These are phyloP conservation scores for Myxozyma sirexii DNA, from an alignment of 805 yeast species.

Conservation along the genomic window DNA sequence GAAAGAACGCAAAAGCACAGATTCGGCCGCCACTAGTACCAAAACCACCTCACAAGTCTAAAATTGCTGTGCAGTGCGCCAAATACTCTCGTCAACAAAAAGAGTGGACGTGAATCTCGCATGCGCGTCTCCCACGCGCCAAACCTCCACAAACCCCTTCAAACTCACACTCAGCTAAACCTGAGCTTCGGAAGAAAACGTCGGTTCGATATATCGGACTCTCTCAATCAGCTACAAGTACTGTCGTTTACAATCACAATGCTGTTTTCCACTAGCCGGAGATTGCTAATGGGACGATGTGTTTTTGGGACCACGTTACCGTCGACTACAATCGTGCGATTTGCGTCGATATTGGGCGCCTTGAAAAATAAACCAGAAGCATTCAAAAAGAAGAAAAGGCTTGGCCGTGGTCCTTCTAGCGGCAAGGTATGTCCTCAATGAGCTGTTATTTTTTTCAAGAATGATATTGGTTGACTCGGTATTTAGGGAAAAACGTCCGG, in stretches of 20 bases:
- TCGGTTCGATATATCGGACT: too few relatives aligned
- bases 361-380: constrained; percentile 29
- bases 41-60: too few relatives aligned
- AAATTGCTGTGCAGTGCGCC: too few relatives aligned
- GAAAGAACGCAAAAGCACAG: too few relatives aligned
- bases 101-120: background rate
- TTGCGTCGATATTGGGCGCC: constrained; percentile 15
- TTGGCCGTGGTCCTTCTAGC: constrained; percentile 85
- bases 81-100: too few relatives aligned
- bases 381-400: constrained; percentile 58
- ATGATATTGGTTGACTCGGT: background rate
- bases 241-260: background rate
- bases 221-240: background rate
- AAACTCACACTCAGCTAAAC: background rate
- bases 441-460: background rate
- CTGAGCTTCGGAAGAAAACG: background rate
- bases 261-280: background rate
- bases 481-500: constrained; percentile 90
- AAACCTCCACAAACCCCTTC: constrained; percentile 1
- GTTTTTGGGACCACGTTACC: background rate
- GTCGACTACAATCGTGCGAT: constrained; percentile 3
- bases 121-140: constrained; percentile 9
- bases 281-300: background rate
- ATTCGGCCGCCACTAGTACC: too few relatives aligned
- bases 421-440: constrained; percentile 47